Percentiles rank a stretch among this genome's conserved stretches.
Conservation (phyloP, 1,284 basidiomycete species). For the Xerocomus minutiporus region DNA sequence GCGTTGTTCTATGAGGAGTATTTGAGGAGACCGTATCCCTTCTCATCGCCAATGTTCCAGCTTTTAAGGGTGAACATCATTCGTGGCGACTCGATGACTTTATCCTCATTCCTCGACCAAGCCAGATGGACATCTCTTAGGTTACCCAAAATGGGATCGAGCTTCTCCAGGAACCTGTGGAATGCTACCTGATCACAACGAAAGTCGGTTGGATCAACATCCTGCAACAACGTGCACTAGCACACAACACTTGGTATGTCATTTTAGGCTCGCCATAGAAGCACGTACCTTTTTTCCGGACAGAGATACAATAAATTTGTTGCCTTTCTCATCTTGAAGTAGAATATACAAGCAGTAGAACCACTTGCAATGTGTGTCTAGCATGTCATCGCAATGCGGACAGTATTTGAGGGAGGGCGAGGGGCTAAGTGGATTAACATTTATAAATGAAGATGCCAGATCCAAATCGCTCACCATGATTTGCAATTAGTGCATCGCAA, state of each 20-base stretch:
- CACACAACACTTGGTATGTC: neutral
- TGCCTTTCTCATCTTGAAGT: slow-evolving; percentile 46
- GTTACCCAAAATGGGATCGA: slow-evolving; percentile 45
- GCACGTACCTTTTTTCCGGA: slow-evolving; percentile 40
- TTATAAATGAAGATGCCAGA: neutral
- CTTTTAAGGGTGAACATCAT: slow-evolving; percentile 33
- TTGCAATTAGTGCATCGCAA: slow-evolving; percentile 52
- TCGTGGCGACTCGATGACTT: slow-evolving; percentile 22
- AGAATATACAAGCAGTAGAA: slow-evolving; percentile 46
- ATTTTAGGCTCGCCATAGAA: neutral
- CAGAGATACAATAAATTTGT: slow-evolving; percentile 41
- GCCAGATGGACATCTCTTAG: slow-evolving; percentile 27
- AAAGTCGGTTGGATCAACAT: slow-evolving; percentile 41
- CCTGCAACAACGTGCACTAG: slow-evolving; percentile 44
- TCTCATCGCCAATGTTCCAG: slow-evolving; percentile 23
- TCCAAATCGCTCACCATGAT: slow-evolving; percentile 37
- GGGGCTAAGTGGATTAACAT: slow-evolving; percentile 35
- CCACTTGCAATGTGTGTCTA: slow-evolving; percentile 44
- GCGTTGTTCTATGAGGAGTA: slow-evolving; percentile 5
- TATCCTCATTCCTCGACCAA: slow-evolving; percentile 22
- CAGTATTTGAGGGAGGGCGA: slow-evolving; percentile 43
- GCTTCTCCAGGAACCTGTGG: slow-evolving; percentile 34
- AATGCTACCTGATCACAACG: slow-evolving; percentile 37
- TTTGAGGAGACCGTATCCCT: slow-evolving; percentile 22
- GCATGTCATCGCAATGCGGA: slow-evolving; percentile 47